Evolutionary conservation across 345 rosid species (phyloP).

Genomic region (Citrus trifoliata): DNA sequence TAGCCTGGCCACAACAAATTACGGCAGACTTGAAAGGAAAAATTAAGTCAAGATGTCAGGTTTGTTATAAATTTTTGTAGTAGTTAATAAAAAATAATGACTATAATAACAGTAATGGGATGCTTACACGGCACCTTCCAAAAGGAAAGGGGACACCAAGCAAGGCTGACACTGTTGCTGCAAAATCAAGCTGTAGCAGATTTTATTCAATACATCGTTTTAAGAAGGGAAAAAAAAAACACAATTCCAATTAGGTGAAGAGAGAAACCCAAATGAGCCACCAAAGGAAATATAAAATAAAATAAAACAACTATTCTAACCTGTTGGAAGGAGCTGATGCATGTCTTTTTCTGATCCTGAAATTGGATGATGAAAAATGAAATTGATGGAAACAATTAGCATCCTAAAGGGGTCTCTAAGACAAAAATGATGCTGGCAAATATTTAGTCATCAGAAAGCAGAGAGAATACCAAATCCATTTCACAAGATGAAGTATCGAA

Average conservation of each 20-base stretch:
- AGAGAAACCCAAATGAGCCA: not conserved
- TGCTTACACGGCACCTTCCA: slow-evolving; percentile 97
- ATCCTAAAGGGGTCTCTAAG: not conserved
- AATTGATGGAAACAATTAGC: not conserved
- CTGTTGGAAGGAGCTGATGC: slow-evolving; percentile 77
- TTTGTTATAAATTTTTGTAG: not conserved
- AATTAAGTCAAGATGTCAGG: not conserved
- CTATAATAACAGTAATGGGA: slow-evolving; percentile 25
- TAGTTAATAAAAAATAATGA: not conserved
- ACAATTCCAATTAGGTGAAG: slow-evolving; percentile 10
- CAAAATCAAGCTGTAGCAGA: slow-evolving; percentile 83
- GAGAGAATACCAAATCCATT: slow-evolving; percentile 45
- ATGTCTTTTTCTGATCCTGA: slow-evolving; percentile 58
- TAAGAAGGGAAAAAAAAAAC: not conserved
- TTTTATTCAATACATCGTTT: slow-evolving; percentile 7
- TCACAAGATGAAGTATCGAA: slow-evolving; percentile 64
- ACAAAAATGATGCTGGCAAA: not conserved
- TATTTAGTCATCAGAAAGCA: slow-evolving; percentile 7
- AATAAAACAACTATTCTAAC: slow-evolving; percentile 34
- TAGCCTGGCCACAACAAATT: not conserved
- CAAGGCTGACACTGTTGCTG: slow-evolving; percentile 82
- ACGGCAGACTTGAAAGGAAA: not conserved
- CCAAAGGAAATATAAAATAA: too few relatives aligned
- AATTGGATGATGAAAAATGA: slow-evolving; percentile 18
- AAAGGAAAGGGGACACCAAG: slow-evolving; percentile 91